Evolutionary conservation across 331 rosid genomes (phyloP).

Genomic region (Acacia pycnantha): DNA sequence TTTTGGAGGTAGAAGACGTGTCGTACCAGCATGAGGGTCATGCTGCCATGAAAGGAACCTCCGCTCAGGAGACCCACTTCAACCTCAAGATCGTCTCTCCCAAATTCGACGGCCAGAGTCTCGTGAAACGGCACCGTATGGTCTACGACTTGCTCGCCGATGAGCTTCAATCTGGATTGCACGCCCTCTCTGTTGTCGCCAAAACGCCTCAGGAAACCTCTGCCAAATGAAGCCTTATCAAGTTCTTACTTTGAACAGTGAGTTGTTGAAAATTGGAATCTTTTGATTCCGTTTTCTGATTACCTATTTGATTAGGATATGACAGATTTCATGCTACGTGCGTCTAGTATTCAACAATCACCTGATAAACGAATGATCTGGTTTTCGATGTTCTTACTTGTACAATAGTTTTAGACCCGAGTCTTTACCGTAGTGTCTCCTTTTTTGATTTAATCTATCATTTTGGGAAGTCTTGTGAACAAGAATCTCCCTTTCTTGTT

Average conservation of each 20-base stretch:
- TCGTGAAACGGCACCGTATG: slow-evolving; percentile 62
- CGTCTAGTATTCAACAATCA: neutral
- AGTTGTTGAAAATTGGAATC: neutral
- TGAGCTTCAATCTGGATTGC: slow-evolving; percentile 62
- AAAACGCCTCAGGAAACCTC: slow-evolving; percentile 48
- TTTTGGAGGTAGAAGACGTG: slow-evolving; percentile 80
- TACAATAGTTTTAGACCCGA: neutral
- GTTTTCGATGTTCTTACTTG: neutral
- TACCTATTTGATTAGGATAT: neutral
- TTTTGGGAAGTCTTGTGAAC: neutral
- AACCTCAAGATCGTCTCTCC: slow-evolving; percentile 70
- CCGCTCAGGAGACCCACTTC: slow-evolving; percentile 72
- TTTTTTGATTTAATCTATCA: neutral
- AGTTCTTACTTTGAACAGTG: neutral
- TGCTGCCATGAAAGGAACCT: slow-evolving; percentile 54
- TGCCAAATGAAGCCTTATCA: neutral
- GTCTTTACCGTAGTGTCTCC: neutral
- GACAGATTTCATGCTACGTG: neutral
- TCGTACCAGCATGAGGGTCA: slow-evolving; percentile 88
- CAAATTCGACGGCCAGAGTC: slow-evolving; percentile 72
- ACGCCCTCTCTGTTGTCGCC: slow-evolving; percentile 62
- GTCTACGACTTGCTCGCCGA: slow-evolving; percentile 54
- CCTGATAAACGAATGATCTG: neutral
- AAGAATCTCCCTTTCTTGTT: neutral
- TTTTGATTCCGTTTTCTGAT: neutral